Base-by-base conservation (phyloP, 306 rosid genomes). In the Gastrolobium bilobum region DNA sequence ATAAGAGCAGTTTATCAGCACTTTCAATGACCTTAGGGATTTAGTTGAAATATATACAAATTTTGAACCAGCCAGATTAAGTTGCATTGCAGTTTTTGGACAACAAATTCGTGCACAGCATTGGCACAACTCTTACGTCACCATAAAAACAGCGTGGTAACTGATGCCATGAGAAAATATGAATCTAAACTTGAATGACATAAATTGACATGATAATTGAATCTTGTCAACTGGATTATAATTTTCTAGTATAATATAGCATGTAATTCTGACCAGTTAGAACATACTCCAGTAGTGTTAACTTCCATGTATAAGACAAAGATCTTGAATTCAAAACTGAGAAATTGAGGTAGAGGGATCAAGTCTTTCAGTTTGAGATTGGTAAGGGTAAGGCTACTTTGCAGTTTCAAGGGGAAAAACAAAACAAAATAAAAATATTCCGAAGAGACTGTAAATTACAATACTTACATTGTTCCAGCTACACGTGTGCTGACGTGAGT, bases 401-500 rank as follows among this genome's bases (percentile, higher is more conserved):
- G 38, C 31, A 29, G 39, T 68, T 31, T 48, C 59, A 68, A 50
- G 43, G 62, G 44, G 20, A 37, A 73, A 30, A 42, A 50, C 9
- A 48, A 58, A 26, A 47, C 51, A 76, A 31, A 65, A 71, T 5
- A 72, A 62, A 69, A 51, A 6, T 4, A 5, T 7, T 71, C 44
- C 69, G 51, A 81, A 53, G 30, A 59, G 81, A 67, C 53, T 31
- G 42, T 80, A 73, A 61, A 75, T 59, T 33, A 62, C n/a, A 60
- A 63, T 20, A 76, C 97, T 90, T 83, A 95, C 99, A 95, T 66
- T 37, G 99, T 95, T 89, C 99, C 99, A 20, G 99, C 99, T 50
- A 95, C 99, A 15, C 99, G 97, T n/a, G 99, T 95, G 83, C 98
- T 95, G 67, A 93, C 92, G 26, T 95, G 99, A 82, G 97, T 87